Percentiles rank a stretch among this genome's conserved stretches.
Evolutionary conservation across 345 rosid genomes (phyloP).

Genomic region (Linum usitatissimum): DNA sequence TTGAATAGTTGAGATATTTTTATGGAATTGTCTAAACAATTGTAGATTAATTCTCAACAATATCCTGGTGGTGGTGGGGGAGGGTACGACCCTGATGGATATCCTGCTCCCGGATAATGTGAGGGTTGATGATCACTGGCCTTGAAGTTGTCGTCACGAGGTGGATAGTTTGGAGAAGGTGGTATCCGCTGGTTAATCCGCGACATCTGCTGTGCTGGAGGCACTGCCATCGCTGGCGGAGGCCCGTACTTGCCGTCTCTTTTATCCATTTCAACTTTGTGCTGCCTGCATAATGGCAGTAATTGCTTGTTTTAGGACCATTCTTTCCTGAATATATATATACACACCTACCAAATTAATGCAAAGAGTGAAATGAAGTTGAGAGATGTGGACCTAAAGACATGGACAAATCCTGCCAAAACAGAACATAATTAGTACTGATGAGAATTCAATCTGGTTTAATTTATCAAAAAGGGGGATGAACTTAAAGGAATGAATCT

Average conservation of each 20-base stretch:
- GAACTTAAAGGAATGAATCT: too few relatives aligned
- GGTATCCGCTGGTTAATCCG: constrained; percentile 43
- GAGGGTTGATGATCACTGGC: constrained; percentile 31
- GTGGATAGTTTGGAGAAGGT: constrained; percentile 36
- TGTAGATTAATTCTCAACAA: too few relatives aligned
- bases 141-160: constrained; percentile 19
- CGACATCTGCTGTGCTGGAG: constrained; percentile 60
- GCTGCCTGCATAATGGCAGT: constrained; percentile 24
- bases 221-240: constrained; percentile 48
- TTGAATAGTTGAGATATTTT: too few relatives aligned
- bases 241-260: constrained; percentile 50
- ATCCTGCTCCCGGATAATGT: constrained; percentile 19
- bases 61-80: constrained; percentile 7
- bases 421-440: too few relatives aligned
- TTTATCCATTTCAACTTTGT: constrained; percentile 75
- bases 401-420: constrained; percentile 45
- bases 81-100: constrained; percentile 9
- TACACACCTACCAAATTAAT: too few relatives aligned
- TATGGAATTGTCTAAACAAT: too few relatives aligned
- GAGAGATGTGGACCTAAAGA: constrained; percentile 42
- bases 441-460: too few relatives aligned
- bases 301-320: too few relatives aligned
- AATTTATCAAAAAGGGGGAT: too few relatives aligned
- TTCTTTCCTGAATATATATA: too few relatives aligned
- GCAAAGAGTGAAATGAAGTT: too few relatives aligned